Evolutionary conservation across 1,284 basidiomycete genomes (phyloP), one percentile per base, ranked within the genome.

Genomic region (Takashimella tepidaria): DNA sequence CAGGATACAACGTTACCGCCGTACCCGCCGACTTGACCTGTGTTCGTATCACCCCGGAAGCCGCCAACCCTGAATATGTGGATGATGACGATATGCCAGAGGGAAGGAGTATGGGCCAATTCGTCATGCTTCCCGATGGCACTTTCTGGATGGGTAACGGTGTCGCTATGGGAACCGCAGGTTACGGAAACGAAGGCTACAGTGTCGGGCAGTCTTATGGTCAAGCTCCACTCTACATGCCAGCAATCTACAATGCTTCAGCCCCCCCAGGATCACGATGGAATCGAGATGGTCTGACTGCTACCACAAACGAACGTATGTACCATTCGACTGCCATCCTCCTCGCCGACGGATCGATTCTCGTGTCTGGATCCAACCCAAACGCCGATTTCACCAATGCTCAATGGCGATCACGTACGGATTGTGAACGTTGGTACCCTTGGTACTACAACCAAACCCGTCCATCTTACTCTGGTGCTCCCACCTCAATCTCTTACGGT

Each of bases 311-410:
- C 59, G 77, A 89, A 53, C 83, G 91, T 60, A 78, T 95, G 63
- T 93, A 95, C 77, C 91, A 95, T 75, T 92, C 89, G 3, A 84
- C 84, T 6, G 90, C 89, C n/a, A 79, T 95, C 19, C 82, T 97
- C 37, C 84, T 97, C 31, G 85, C 91, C 16, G 89, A 96, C 66
- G 88, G 82, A 0, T 88, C 88, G 2, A 85, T 97, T 46, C 76
- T 96, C 56, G 81, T 96, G 56, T 90, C 89, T 50, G 92, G 93
- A 11, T 92, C 89, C 22, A 97, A 96, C 76, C 92, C 92, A 41
- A 95, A 96, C 72, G 81, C 89, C 53, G 92, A 96, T 64, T 89
- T 71, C 57, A 72, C 69, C 54, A 67, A 61, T 52, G 49, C 52
- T 6, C 72, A 75, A 61, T 76, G 73, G 73, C 64, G 72, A 44